These are phyloP conservation scores for Collariella sp. DNA, from an alignment of 495 filamentous ascomycete genomes.

Conservation along the genomic window DNA sequence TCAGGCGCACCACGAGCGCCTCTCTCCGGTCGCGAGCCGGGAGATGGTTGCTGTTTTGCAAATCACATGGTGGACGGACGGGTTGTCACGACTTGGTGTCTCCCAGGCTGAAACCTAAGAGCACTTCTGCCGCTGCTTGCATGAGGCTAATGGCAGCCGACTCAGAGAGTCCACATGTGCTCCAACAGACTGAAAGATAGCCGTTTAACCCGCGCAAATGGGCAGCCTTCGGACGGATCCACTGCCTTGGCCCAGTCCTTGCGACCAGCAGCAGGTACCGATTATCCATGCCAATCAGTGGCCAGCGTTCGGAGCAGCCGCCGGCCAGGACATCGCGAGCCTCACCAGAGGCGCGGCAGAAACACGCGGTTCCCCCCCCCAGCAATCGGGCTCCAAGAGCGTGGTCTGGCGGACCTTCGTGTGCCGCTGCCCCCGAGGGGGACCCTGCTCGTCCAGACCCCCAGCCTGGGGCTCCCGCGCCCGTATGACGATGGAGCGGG, in stretches of 20 bases:
- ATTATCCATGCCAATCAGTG: constrained; percentile 26
- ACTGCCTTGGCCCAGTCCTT: constrained; percentile 14
- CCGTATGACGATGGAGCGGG: constrained; percentile 22
- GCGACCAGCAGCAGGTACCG: background rate
- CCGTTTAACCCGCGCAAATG: constrained; percentile 30
- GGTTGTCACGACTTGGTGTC: background rate
- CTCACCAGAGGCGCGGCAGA: constrained; percentile 13
- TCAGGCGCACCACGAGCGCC: background rate
- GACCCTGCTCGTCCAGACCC: constrained; percentile 8
- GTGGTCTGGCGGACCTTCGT: constrained; percentile 12
- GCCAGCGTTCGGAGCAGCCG: constrained; percentile 6
- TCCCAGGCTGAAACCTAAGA: background rate
- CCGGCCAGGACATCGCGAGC: constrained; percentile 15
- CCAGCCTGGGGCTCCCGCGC: constrained; percentile 9
- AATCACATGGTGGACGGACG: background rate
- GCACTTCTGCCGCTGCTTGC: background rate
- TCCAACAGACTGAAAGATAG: constrained; percentile 13
- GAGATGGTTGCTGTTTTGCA: background rate
- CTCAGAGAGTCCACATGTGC: constrained; percentile 19
- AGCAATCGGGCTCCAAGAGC: constrained; percentile 11
- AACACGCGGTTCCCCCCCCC: constrained; percentile 5
- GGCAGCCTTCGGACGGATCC: constrained; percentile 14
- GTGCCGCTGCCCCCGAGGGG: constrained; percentile 7
- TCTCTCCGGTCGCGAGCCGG: background rate
- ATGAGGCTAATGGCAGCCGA: constrained; percentile 10